These are phyloP conservation scores for Truncatella angustata DNA, from an alignment of 2,329 filamentous ascomycete species.

Conservation along the genomic window DNA sequence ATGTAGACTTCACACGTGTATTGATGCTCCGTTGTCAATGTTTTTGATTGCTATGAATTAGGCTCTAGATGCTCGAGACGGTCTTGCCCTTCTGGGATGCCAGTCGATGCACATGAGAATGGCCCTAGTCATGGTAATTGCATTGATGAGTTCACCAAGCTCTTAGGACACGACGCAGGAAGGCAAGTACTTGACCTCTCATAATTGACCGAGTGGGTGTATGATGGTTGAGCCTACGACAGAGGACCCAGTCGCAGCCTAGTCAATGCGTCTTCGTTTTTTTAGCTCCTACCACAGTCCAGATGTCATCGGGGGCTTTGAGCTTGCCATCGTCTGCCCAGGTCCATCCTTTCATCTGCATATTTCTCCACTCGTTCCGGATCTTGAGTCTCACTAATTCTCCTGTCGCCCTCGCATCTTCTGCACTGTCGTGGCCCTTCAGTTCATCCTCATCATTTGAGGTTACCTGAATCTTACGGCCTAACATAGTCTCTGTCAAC, in stretches of 20 bases:
- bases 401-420: slow-evolving; percentile 86
- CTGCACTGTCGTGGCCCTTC: slow-evolving; percentile 83
- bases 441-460: slow-evolving; percentile 36
- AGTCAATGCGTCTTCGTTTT: slow-evolving; percentile 15
- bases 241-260: background rate
- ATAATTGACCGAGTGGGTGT: too few species aligned
- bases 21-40: too few species aligned
- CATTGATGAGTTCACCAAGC: too few species aligned
- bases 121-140: too few species aligned
- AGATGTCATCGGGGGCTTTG: slow-evolving; percentile 32
- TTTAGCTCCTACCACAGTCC: slow-evolving; percentile 18
- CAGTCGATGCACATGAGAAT: too few species aligned
- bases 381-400: slow-evolving; percentile 77
- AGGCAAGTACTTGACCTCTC: too few species aligned
- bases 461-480: slow-evolving; percentile 75
- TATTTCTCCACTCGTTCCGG: slow-evolving; percentile 64
- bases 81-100: too few species aligned
- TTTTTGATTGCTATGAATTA: too few species aligned
- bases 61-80: too few species aligned
- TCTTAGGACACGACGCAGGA: too few species aligned
- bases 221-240: too few species aligned
- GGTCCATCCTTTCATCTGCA: slow-evolving; percentile 68
- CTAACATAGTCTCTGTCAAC: slow-evolving; percentile 68
- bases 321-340: slow-evolving; percentile 47
- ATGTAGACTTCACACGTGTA: too few species aligned